A percentile compares a stretch with the other conserved stretches of the same genome.
Evolutionary conservation across 495 filamentous ascomycete genomes (phyloP).

Genomic region (Cenococcum geophilum): DNA sequence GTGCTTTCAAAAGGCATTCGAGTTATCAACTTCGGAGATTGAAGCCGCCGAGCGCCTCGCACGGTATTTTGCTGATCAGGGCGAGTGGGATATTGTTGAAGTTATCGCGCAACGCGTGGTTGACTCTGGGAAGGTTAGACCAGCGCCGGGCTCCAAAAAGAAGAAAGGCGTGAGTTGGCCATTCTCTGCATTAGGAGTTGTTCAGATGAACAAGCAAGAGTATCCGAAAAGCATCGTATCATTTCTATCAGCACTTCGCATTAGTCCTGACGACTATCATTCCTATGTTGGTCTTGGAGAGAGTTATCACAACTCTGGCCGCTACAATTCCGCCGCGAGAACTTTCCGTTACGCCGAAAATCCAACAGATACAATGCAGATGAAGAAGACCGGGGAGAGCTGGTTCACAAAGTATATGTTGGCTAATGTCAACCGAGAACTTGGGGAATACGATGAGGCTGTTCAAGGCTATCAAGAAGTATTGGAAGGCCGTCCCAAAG

Average conservation of each 20-base stretch:
- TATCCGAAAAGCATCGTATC: constrained; percentile 80
- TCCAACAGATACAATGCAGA: constrained; percentile 52
- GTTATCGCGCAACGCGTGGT: constrained; percentile 84
- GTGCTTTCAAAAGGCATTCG: constrained; percentile 96
- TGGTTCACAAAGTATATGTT: constrained; percentile 98
- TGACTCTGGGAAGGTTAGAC: constrained; percentile 82
- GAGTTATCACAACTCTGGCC: constrained; percentile 88
- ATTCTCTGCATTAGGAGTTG: constrained; percentile 90
- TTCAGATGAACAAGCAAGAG: constrained; percentile 90
- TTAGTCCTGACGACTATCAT: constrained; percentile 79
- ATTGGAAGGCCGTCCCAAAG: constrained; percentile 55
- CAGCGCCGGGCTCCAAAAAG: constrained; percentile 83
- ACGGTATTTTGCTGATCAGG: constrained; percentile 72
- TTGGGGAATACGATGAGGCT: constrained; percentile 81
- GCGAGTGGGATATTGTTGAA: constrained; percentile 96
- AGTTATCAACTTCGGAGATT: constrained; percentile 81
- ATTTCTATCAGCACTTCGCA: constrained; percentile 83
- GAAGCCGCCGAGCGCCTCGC: constrained; percentile 84
- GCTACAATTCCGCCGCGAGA: constrained; percentile 87
- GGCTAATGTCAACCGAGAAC: constrained; percentile 87
- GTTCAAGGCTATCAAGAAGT: constrained; percentile 69
- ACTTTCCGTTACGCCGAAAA: constrained; percentile 75
- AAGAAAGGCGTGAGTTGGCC: constrained; percentile 93
- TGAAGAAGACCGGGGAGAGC: constrained; percentile 48
- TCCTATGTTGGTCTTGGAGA: constrained; percentile 95